Evolutionary conservation across 495 filamentous ascomycete species (phyloP), one percentile per base, ranked within the genome.

Genomic region (Ascobolus immersus): DNA sequence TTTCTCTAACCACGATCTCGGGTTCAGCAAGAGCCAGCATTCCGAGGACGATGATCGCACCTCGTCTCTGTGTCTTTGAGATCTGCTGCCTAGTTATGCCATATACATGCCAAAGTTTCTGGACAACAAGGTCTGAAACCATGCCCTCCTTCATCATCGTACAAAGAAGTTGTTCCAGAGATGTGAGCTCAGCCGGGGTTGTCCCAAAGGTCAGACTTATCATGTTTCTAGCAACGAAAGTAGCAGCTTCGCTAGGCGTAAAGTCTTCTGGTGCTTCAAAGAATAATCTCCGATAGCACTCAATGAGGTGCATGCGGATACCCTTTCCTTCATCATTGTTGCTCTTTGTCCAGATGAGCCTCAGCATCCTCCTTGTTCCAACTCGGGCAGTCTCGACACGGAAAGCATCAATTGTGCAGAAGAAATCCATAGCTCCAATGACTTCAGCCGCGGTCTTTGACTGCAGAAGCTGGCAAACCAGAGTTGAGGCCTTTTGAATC

Each of bases 321-420:
- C 86, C 86, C 53, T 99, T 99, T 36, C 86, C 86, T 60, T 99
- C 86, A 46, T 99, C 86, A 44, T 77, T 92, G 54, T 93, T 94
- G 33, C 84, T 86, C 55, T 99, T 99, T 13, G 89, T 94, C 86
- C 86, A 99, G 51, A 99, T 94, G 25, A 94, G 60, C 25, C 80
- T 67, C 26, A 99, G 65, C 86, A 99, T 99, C 34, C 77, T 66
- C 27, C 81, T 67, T 42, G 94, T 92, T 34, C 86, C 86, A 34
- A 52, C 50, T 49, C 82, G 77, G 39, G 86, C 79, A 31, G 81
- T 77, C 51, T 92, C 77, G 28, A 99, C 67, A 51, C 82, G 82
- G 64, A 93, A 93, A 5, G 77, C 80, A 52, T 99, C 80, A 22
- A 84, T 65, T 20, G 91, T 69, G 37, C 82, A 78, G 44, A 94